These are phyloP conservation scores for Brassica incana DNA, from an alignment of 345 rosid species.

Conservation along the genomic window DNA sequence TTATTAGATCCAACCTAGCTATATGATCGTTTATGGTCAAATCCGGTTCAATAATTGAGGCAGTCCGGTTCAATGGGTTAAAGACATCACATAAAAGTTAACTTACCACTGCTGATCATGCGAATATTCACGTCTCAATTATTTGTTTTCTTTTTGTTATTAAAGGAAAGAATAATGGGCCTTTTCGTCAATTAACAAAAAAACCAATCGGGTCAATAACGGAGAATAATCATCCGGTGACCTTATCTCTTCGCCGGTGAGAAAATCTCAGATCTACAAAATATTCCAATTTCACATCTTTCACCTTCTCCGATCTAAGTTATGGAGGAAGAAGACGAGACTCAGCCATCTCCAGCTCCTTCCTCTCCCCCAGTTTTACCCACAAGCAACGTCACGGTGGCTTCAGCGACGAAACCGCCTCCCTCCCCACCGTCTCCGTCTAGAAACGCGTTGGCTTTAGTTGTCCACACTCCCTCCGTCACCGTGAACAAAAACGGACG, in stretches of 20 bases:
- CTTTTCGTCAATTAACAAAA: conserved; percentile 2
- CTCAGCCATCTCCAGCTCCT: conserved; percentile 44
- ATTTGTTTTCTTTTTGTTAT: not conserved
- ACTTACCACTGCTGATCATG: conserved; percentile 6
- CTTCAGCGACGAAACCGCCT: conserved; percentile 37
- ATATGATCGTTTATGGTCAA: no score
- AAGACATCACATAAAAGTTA: no score
- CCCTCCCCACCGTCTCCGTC: conserved; percentile 25
- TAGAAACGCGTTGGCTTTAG: conserved; percentile 35
- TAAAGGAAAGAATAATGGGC: conserved; percentile 22
- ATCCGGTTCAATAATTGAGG: no score
- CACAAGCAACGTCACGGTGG: conserved; percentile 42
- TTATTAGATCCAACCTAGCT: no score
- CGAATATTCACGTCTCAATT: not conserved
- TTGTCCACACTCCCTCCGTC: conserved; percentile 40
- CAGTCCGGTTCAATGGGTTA: no score
- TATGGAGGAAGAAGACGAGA: conserved; percentile 64
- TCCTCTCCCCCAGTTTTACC: conserved; percentile 36
- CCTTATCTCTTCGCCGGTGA: conserved; percentile 43
- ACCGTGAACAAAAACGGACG: conserved; percentile 44
- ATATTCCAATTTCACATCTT: not conserved
- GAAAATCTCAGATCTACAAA: conserved; percentile 11
- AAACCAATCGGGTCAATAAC: conserved; percentile 36
- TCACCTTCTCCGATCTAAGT: conserved; percentile 1
- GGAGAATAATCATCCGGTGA: conserved; percentile 39